Base-by-base conservation (phyloP, 2,329 filamentous ascomycete species). In the Leptographium lundbergii region DNA sequence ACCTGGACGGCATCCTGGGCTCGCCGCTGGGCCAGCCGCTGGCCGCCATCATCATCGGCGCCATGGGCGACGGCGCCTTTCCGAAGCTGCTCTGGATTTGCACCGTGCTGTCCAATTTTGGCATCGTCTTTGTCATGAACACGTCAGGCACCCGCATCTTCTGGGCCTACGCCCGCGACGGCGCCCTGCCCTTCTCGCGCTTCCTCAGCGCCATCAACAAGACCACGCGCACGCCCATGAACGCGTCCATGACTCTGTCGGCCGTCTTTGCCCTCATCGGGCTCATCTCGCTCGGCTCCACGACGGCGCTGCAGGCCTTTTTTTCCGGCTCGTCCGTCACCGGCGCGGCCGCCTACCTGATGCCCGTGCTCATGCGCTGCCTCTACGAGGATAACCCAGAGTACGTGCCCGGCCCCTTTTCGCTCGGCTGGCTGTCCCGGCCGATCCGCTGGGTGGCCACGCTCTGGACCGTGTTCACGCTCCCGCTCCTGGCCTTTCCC, bases 81-180 rank as follows among this genome's bases (percentile, higher is more conserved):
- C 27, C 53, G 48, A 52, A 48, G 22, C n/a, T 57, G 3, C 54
- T 59, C 4, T 59, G 58, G 58, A 45, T 59, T 9, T 59, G 54
- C 48, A 57, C 54, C 4, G 58, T 59, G 19, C 36, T 59, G 32
- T 59, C 58, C 24, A 59, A 59, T 27, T 59, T 59, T 54, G 58
- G 58, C 36, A 54, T 59, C 39, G 58, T 59, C 36, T 59, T 59
- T 13, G 58, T 59, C 19, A 59, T 57, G 54, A 59, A 59, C 54
- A 59, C 58, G 3, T 53, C 58, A 0, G 58, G 58, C n/a, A 57
- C 58, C 4, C 58, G 58, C 19, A 59, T 59, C 13, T 57, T 52
- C 22, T 59, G 11, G 11, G 58, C 58, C 9, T 59, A 59, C 45
- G 58, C 58, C 4, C 58, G 58, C 14, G 58, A 59, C 32, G 58